Conservation (phyloP, 441 rosid species). For the Populus hybrid region DNA sequence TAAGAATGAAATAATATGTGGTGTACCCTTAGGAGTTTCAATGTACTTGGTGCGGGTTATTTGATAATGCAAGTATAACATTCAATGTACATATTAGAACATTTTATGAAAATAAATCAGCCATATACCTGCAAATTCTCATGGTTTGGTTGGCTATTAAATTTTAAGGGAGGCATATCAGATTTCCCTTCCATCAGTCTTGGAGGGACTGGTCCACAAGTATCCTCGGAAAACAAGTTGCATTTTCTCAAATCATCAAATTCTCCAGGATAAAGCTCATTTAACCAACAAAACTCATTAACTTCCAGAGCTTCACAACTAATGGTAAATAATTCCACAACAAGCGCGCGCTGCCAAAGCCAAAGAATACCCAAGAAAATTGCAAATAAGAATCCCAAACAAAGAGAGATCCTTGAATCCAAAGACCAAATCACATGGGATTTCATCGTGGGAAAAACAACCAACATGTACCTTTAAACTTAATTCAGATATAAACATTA, state of each 20-base stretch:
- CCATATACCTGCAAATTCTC: slow-evolving; percentile 62
- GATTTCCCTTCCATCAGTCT: slow-evolving; percentile 36
- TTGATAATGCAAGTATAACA: not conserved
- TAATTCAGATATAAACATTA: slow-evolving; percentile 66
- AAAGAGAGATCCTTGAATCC: not conserved
- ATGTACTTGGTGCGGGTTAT: not conserved
- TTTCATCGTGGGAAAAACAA: not conserved
- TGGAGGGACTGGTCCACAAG: slow-evolving; percentile 43
- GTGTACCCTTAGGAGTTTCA: not conserved
- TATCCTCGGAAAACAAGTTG: slow-evolving; percentile 44
- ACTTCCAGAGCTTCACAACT: slow-evolving; percentile 43
- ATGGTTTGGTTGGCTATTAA: slow-evolving; percentile 35
- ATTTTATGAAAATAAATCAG: not conserved
- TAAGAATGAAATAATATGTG: not conserved
- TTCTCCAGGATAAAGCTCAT: slow-evolving; percentile 77
- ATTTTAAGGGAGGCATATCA: slow-evolving; percentile 27
- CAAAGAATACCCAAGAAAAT: slow-evolving; percentile 8
- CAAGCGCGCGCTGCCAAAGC: slow-evolving; percentile 52
- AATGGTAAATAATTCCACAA: slow-evolving; percentile 45
- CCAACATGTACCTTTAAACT: slow-evolving; percentile 55
- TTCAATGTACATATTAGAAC: not conserved
- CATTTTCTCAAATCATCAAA: slow-evolving; percentile 54
- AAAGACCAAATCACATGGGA: not conserved
- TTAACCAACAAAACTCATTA: slow-evolving; percentile 43
- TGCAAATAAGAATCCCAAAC: not conserved